Conservation (phyloP, 768 basidiomycete genomes). For the Leucosporidium yakuticum region DNA sequence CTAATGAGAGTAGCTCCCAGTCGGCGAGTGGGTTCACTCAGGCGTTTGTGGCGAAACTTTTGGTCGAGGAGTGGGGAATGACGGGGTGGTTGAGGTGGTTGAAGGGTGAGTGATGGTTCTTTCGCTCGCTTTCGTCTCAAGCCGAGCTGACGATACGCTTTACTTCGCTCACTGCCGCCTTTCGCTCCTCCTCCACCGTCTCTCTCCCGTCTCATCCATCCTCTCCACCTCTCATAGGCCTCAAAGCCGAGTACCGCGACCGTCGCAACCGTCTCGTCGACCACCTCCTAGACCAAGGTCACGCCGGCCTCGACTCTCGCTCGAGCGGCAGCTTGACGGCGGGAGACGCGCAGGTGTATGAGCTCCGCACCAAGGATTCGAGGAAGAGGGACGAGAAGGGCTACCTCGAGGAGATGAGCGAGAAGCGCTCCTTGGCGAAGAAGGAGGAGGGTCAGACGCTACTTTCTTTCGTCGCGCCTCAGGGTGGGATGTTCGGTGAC, state of each 20-base stretch:
- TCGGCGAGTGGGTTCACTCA: constrained; percentile 67
- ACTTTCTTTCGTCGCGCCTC: constrained; percentile 67
- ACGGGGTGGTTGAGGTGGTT: constrained; percentile 74
- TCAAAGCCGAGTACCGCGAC: constrained; percentile 54
- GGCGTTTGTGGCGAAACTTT: constrained; percentile 56
- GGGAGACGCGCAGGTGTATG: constrained; percentile 26
- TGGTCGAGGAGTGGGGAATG: constrained; percentile 59
- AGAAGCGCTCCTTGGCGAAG: constrained; percentile 45
- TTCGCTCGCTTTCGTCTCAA: neutral
- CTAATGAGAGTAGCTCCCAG: constrained; percentile 63
- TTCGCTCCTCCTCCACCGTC: no score
- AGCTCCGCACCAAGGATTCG: constrained; percentile 43
- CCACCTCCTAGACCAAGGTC: constrained; percentile 46
- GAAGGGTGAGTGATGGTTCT: constrained; percentile 48
- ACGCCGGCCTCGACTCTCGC: constrained; percentile 57
- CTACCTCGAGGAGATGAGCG: constrained; percentile 48
- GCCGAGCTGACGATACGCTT: neutral
- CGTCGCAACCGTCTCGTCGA: constrained; percentile 64
- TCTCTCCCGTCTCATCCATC: neutral
- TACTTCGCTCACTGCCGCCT: neutral
- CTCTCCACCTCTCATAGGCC: constrained; percentile 42
- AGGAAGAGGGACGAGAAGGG: constrained; percentile 47
- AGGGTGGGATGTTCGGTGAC: constrained; percentile 75
- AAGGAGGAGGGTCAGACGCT: constrained; percentile 42
- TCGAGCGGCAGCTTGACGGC: constrained; percentile 41